phyloP scores from a whole-genome alignment of 176 grass and related monocot genomes.

The Thalia dealbata region DNA sequence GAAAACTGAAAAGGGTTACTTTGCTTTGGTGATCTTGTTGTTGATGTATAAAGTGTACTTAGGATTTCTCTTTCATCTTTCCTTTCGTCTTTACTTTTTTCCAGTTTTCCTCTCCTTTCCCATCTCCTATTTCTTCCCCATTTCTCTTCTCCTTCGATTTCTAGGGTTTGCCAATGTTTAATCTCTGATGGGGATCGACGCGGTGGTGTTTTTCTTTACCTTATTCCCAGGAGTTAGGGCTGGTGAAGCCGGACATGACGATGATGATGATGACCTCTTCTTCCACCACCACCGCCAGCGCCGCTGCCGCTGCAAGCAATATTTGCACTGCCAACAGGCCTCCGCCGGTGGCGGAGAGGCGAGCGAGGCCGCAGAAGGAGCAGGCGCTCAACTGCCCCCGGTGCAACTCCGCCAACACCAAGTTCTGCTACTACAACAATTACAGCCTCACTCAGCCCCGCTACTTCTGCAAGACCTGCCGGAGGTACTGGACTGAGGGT shows the following conservation, averaged over 20 bases:
- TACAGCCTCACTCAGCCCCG: slow-evolving; percentile 94
- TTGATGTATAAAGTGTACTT: not conserved
- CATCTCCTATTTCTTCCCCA: not conserved
- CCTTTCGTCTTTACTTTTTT: not conserved
- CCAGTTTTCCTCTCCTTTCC: no score
- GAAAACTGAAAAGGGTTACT: not conserved
- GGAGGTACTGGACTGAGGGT: slow-evolving; percentile 91
- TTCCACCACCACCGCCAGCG: not conserved
- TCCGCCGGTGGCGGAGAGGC: not conserved
- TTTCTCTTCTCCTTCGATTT: not conserved
- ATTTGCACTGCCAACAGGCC: not conserved
- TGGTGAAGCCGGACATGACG: not conserved
- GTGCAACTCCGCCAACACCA: slow-evolving; percentile 97
- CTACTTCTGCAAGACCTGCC: slow-evolving; percentile 98
- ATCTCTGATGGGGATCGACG: not conserved
- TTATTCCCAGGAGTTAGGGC: not conserved
- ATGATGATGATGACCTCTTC: not conserved
- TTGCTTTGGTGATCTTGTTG: not conserved
- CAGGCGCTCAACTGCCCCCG: slow-evolving; percentile 87
- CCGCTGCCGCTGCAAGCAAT: not conserved
- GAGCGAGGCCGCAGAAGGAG: not conserved
- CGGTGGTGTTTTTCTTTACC: not conserved
- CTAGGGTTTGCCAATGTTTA: no score
- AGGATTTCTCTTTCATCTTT: not conserved
- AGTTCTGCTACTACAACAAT: slow-evolving; percentile 99